Evolutionary conservation across 78 protist genomes (phyloP).

Genomic region (Dictyostelium intermedium): DNA sequence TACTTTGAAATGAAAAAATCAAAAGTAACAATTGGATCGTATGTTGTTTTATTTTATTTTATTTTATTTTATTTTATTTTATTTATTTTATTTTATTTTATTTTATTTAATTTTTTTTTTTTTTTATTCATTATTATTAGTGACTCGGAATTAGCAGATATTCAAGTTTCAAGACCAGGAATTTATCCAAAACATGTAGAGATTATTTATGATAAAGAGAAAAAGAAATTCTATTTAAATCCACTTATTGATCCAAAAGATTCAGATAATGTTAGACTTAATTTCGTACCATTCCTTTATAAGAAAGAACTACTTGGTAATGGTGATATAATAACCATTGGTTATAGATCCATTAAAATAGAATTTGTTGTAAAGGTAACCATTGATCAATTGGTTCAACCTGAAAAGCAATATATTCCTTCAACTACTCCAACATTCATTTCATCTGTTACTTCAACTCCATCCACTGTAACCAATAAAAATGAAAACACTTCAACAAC

Average conservation of each 20-base stretch:
- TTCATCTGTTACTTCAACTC: neutral
- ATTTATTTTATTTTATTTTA: no score
- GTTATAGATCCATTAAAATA: constrained; percentile 45
- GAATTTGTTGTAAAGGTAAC: neutral
- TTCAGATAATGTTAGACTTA: constrained; percentile 34
- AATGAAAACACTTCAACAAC: neutral
- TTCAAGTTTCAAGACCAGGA: constrained; percentile 20
- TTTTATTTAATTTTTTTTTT: neutral
- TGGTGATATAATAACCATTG: constrained; percentile 29
- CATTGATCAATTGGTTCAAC: neutral
- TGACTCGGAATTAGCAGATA: neutral
- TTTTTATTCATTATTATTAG: neutral
- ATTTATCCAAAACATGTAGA: constrained; percentile 2
- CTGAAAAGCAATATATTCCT: neutral
- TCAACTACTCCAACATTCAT: neutral
- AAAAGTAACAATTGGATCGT: neutral
- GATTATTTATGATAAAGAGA: neutral
- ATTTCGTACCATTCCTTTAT: constrained; percentile 30
- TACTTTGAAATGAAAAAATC: neutral
- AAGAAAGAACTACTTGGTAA: neutral
- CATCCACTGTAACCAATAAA: neutral
- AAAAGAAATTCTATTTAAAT: neutral
- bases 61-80: no score
- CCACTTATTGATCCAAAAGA: neutral
- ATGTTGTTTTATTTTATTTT: neutral